Evolutionary conservation across 2,329 filamentous ascomycete genomes (phyloP), one percentile per base, ranked within the genome.

Genomic region (Nemania sp.): DNA sequence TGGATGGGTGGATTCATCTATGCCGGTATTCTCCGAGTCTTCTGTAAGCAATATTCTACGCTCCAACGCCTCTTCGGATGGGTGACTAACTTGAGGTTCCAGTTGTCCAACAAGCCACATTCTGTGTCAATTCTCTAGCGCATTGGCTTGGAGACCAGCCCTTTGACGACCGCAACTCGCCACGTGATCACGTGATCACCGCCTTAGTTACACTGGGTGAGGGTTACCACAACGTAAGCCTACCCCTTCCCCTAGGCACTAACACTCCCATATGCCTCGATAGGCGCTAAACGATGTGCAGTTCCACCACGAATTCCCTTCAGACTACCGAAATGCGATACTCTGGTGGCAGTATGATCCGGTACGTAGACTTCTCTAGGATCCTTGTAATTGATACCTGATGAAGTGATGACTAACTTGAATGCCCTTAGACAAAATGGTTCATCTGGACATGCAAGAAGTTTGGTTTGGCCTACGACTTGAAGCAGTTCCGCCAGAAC

Each of bases 401-500:
- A n/a, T n/a, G n/a, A n/a, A n/a, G n/a, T n/a, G n/a, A n/a, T n/a
- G n/a, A n/a, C n/a, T n/a, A n/a, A n/a, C n/a, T n/a, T n/a, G n/a
- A n/a, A n/a, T n/a, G n/a, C n/a, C n/a, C n/a, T n/a, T n/a, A n/a
- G n/a, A 92, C 89, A 77, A 92, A 91, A 81, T 91, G 89, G 89
- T 83, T 81, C 74, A 91, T 92, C 83, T 90, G 88, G 88, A 79
- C 80, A 59, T 90, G 87, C 86, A 90, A 90, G 84, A 85, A 90
- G 78, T 79, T 90, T 52, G 89, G 89, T 64, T 84, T 92, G 60
- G 89, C 89, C 72, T 90, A 88, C 75, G 88, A 91, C 81, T 87
- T 97, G 66, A 97, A 97, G 88, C 89, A 94, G 82, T 97, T 97
- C 89, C 92, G 92, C 75, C 84, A 89, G 82, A 97, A 97, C 81